phyloP scores from a whole-genome alignment of 257 asterid species.

The Verbena officinalis region DNA sequence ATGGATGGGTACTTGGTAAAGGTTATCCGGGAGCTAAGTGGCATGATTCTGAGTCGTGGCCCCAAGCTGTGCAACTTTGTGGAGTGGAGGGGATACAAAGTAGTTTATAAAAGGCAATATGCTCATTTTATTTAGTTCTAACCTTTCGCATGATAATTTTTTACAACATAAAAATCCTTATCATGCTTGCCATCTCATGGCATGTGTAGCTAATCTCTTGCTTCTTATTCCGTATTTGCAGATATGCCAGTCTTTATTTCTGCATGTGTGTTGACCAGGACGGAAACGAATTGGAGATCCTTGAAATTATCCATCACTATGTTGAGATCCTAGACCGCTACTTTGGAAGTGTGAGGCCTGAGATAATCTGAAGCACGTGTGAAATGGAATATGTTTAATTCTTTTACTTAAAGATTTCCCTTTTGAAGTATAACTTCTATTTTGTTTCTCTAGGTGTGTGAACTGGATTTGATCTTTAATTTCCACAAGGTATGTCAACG shows the following conservation, averaged over 20 bases:
- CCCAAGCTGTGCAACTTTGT: slow-evolving; percentile 97
- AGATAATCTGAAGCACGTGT: slow-evolving; percentile 20
- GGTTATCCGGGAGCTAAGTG: slow-evolving; percentile 95
- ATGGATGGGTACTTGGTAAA: slow-evolving; percentile 25
- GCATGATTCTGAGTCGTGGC: slow-evolving; percentile 80
- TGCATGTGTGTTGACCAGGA: slow-evolving; percentile 97
- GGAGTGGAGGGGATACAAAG: slow-evolving; percentile 98
- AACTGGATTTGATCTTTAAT: slow-evolving; percentile 91
- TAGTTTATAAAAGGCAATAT: slow-evolving; percentile 84
- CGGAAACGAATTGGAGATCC: slow-evolving; percentile 90
- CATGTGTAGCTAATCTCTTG: slow-evolving; percentile 9
- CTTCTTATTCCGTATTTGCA: slow-evolving; percentile 32
- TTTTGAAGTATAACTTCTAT: slow-evolving; percentile 20
- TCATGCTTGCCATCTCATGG: slow-evolving; percentile 7
- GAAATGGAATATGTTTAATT: neutral
- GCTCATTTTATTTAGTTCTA: slow-evolving; percentile 11
- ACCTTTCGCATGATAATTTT: neutral
- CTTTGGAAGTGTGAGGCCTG: slow-evolving; percentile 91
- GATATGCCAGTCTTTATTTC: slow-evolving; percentile 96
- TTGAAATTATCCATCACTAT: slow-evolving; percentile 88
- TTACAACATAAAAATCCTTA: neutral
- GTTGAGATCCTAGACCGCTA: slow-evolving; percentile 98
- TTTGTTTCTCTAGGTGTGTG: slow-evolving; percentile 69
- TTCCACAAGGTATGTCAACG: slow-evolving; percentile 80
- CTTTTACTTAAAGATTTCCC: neutral